Percentiles rank a stretch among this genome's conserved stretches.
Evolutionary conservation across 2,329 filamentous ascomycete genomes (phyloP).

Genomic region (Alternaria triticimaculans): DNA sequence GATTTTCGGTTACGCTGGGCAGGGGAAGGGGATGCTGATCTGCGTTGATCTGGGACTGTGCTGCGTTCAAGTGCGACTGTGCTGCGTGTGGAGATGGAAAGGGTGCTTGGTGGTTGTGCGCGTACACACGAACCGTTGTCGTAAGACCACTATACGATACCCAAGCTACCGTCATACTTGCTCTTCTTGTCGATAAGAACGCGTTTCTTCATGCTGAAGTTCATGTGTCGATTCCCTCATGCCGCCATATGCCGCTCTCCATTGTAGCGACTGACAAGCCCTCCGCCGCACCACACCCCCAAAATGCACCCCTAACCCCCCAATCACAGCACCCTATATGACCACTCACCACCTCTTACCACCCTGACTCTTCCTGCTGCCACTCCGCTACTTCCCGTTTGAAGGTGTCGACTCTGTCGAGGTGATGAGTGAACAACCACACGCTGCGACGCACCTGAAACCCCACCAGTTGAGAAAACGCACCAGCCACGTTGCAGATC

Average conservation of each 20-base stretch:
- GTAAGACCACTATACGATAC: background rate
- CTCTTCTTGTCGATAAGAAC: background rate
- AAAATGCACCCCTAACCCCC: background rate
- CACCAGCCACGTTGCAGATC: conserved; percentile 14
- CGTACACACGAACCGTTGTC: background rate
- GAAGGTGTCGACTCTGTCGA: conserved; percentile 8
- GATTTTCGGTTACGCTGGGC: background rate
- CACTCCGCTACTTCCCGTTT: background rate
- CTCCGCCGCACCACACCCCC: background rate
- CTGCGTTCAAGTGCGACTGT: background rate
- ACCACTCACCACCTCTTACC: background rate
- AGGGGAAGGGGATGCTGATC: background rate
- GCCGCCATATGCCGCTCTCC: too few relatives aligned
- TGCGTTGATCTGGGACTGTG: background rate
- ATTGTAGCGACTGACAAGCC: too few relatives aligned
- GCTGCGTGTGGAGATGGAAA: background rate
- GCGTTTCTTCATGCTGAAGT: too few relatives aligned
- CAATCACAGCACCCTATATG: background rate
- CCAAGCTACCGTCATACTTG: background rate
- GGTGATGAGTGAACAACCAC: conserved; percentile 8
- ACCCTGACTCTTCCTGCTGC: background rate
- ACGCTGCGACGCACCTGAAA: conserved; percentile 29
- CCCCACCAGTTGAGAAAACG: conserved; percentile 17
- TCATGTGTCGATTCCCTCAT: too few relatives aligned
- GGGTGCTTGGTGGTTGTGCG: background rate